Conservation (phyloP, 169 alveolate species). For the Cryptosporidium canis region DNA sequence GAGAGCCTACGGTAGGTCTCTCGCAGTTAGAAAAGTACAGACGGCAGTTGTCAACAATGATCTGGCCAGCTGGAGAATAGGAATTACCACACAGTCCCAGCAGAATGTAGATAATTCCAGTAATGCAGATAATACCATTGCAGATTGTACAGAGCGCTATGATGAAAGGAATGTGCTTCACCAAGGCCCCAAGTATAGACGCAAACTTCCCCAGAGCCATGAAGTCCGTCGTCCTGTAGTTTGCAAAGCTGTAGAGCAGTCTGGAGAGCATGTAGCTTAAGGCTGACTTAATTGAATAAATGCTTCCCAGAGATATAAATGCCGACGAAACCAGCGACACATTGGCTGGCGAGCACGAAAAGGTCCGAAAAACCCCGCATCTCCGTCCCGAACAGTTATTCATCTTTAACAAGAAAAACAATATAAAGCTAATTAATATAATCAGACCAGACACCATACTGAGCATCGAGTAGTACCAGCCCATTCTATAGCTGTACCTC, state of each 20-base stretch:
- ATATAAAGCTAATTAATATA: constrained; percentile 33
- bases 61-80: constrained; percentile 33
- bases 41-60: constrained; percentile 43
- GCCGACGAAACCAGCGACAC: background rate
- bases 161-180: constrained; percentile 52
- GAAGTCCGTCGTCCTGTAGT: constrained; percentile 62
- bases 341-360: constrained; percentile 29
- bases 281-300: constrained; percentile 48
- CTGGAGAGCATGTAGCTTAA: constrained; percentile 49
- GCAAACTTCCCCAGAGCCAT: constrained; percentile 64
- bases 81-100: constrained; percentile 22
- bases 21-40: constrained; percentile 34
- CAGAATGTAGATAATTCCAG: constrained; percentile 40
- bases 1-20: background rate
- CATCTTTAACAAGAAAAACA: constrained; percentile 14
- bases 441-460: constrained; percentile 23
- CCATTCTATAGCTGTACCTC: constrained; percentile 70
- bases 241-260: constrained; percentile 52
- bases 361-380: constrained; percentile 50
- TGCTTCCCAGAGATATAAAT: constrained; percentile 47
- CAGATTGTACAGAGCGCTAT: constrained; percentile 38
- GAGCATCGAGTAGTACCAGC: constrained; percentile 54
- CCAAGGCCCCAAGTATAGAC: constrained; percentile 60
- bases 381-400: constrained; percentile 23
- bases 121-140: constrained; percentile 37